Evolutionary conservation across 116 monocot genomes (phyloP), one percentile per base, ranked within the genome.

Genomic region (Cymodocea nodosa): DNA sequence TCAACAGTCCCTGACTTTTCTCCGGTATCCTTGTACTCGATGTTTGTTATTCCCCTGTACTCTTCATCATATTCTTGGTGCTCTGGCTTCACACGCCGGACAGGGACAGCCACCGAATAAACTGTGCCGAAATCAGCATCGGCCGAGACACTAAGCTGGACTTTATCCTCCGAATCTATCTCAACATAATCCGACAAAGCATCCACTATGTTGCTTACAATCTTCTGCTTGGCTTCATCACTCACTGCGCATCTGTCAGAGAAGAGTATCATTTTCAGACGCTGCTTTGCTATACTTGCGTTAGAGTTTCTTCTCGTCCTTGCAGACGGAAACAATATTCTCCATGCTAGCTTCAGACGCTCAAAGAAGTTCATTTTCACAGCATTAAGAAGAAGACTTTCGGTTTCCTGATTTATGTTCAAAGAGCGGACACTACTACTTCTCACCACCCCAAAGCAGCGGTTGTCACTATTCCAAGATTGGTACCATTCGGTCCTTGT

Each of bases 201-300:
- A 59, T 73, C 65, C 2, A 87, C 51, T 10, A 90, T 77, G 50
- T 76, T 87, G 67, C 77, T 79, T 30, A 97, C 87, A 19, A 97
- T 97, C 80, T 87, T 97, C 59, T 81, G 78, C 78, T 85, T 97
- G 24, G 95, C 95, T 71, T 85, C 85, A 35, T 87, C 87, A 49
- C 85, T 90, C 23, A 97, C 82, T 4, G 81, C 90, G 68, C 95
- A 97, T 62, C 95, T 68, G 53, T 97, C 95, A 5, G 91, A 87
- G 58, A 83, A 90, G 35, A 97, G 77, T 52, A 97, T 90, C 95
- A 97, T 97, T 70, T 87, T 87, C 23, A 97, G 79, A 58, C 95
- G 79, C 73, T 97, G 95, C 51, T 90, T 97, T 35, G 90, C 95
- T 18, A 97, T 82, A 44, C 51, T 75, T 17, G 91, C 95, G 68